phyloP scores from a whole-genome alignment of 306 rosid species.

The Delonix regia region DNA sequence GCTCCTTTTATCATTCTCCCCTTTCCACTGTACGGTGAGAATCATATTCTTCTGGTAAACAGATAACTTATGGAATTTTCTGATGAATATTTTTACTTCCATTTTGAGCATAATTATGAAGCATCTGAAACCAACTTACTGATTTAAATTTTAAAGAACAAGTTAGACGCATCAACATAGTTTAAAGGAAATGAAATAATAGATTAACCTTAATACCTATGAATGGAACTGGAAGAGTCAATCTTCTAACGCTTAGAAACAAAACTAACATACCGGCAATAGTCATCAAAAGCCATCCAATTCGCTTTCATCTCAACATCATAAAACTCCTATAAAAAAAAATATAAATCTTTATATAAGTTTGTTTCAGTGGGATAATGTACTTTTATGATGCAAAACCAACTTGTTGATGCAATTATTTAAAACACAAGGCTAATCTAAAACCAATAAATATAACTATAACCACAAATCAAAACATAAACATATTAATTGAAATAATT shows the following conservation, averaged over 20 bases:
- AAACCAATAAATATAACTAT: background rate
- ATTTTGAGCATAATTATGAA: background rate
- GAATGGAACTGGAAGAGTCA: conserved; percentile 9
- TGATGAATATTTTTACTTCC: background rate
- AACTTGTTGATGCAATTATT: background rate
- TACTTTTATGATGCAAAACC: conserved; percentile 17
- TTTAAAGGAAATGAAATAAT: background rate
- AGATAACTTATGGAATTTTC: background rate
- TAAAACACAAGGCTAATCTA: background rate
- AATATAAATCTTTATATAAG: conserved; percentile 34
- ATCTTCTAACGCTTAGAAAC: conserved; percentile 23
- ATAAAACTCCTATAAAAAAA: conserved; percentile 56
- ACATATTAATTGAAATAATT: background rate
- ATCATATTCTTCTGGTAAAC: conserved; percentile 12
- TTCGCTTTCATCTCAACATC: conserved; percentile 67
- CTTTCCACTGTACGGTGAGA: conserved; percentile 11
- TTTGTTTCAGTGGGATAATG: background rate
- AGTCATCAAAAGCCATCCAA: conserved; percentile 71
- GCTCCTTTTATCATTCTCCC: conserved; percentile 7
- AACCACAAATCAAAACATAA: conserved; percentile 3
- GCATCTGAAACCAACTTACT: background rate
- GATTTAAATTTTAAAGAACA: conserved; percentile 20
- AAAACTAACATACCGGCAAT: conserved; percentile 66
- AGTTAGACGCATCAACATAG: conserved; percentile 8
- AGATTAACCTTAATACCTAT: background rate